These are phyloP conservation scores for Pichia norvegensis DNA, from an alignment of 1,139 yeast species.

Conservation along the genomic window DNA sequence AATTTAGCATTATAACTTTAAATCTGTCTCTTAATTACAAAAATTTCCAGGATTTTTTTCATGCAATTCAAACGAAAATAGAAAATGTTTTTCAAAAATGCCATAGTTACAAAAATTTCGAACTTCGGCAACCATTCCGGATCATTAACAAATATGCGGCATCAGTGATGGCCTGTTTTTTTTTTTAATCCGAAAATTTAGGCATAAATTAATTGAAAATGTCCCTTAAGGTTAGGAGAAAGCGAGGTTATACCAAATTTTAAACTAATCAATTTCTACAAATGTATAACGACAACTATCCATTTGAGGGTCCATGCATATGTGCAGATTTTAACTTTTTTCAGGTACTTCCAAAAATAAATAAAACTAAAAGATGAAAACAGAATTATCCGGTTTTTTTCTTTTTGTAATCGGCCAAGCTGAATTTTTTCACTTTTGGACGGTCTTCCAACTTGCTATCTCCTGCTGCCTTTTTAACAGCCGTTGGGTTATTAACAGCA, in stretches of 20 bases:
- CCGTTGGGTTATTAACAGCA: not conserved
- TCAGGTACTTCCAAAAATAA: not conserved
- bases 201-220: not conserved
- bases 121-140: no score
- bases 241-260: not conserved
- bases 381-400: conserved; percentile 19
- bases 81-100: no score
- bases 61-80: no score
- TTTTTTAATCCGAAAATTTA: not conserved
- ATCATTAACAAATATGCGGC: no score
- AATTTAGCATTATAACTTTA: not conserved
- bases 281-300: no score
- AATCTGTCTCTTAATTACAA: no score
- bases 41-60: no score
- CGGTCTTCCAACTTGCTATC: conserved; percentile 13
- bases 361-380: not conserved
- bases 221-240: conserved; percentile 3
- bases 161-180: not conserved
- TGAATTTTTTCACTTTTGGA: conserved; percentile 28
- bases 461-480: not conserved
- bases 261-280: no score
- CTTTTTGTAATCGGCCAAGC: conserved; percentile 30
- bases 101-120: no score
- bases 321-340: no score
- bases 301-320: no score